Evolutionary conservation across 2,329 filamentous ascomycete species (phyloP).

Genomic region (Fusarium siculi): DNA sequence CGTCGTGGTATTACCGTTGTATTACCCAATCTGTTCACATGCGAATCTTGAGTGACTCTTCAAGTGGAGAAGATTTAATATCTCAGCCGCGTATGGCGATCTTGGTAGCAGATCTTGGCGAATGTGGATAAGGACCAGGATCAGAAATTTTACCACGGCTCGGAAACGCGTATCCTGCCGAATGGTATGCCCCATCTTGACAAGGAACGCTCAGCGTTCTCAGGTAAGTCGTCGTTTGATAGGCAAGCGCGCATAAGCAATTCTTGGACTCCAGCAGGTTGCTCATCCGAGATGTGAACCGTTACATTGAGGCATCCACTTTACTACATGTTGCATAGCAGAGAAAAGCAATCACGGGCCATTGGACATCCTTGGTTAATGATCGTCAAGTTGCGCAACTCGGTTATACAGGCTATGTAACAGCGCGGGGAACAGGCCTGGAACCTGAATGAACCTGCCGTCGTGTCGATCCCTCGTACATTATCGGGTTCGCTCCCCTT

Average conservation of each 20-base stretch:
- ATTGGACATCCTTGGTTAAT: conserved; percentile 5
- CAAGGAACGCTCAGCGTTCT: neutral
- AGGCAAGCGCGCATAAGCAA: neutral
- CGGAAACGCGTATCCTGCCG: neutral
- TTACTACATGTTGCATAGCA: neutral
- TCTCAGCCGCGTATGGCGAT: neutral
- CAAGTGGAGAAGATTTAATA: neutral
- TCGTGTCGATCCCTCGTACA: neutral
- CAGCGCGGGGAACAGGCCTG: neutral
- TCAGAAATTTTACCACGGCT: neutral
- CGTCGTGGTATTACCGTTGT: neutral
- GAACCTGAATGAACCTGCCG: neutral
- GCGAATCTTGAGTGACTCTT: neutral
- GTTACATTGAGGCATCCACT: neutral
- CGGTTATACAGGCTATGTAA: neutral
- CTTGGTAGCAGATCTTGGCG: neutral
- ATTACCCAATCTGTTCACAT: neutral
- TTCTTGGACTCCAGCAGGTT: neutral
- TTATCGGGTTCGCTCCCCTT: neutral
- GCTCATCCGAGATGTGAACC: neutral
- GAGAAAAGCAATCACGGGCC: conserved; percentile 9
- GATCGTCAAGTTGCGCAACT: conserved; percentile 4
- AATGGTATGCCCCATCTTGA: neutral
- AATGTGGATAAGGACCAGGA: neutral
- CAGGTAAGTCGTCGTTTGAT: neutral